Evolutionary conservation across 1,139 yeast species (phyloP).

Genomic region (Yamadazyma diospyri): DNA sequence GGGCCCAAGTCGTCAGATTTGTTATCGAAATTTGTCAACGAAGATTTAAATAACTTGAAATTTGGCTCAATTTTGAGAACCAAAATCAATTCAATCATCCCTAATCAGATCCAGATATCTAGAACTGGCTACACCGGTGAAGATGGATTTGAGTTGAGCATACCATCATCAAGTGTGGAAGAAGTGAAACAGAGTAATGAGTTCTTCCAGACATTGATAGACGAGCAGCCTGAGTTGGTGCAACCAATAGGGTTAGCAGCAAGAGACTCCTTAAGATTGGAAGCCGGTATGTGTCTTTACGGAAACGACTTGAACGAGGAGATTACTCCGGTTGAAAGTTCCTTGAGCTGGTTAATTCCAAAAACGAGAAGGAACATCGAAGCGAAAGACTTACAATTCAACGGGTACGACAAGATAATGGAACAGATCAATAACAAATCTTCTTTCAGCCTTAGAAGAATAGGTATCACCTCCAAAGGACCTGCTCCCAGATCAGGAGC

Average conservation of each 20-base stretch:
- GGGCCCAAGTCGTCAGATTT: constrained; percentile 78
- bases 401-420: constrained; percentile 71
- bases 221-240: constrained; percentile 52
- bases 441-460: constrained; percentile 59
- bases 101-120: constrained; percentile 61
- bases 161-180: constrained; percentile 51
- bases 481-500: constrained; percentile 93
- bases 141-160: constrained; percentile 92
- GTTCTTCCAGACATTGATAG: constrained; percentile 61
- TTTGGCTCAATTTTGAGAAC: constrained; percentile 62
- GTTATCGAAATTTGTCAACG: constrained; percentile 60
- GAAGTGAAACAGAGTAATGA: constrained; percentile 47
- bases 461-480: constrained; percentile 71
- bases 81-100: constrained; percentile 44
- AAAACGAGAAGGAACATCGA: constrained; percentile 62
- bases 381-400: constrained; percentile 49
- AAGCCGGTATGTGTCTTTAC: constrained; percentile 97
- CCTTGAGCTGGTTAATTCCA: constrained; percentile 85
- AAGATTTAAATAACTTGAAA: constrained; percentile 55
- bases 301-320: constrained; percentile 85
- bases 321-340: constrained; percentile 86
- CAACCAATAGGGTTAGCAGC: constrained; percentile 95
- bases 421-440: constrained; percentile 67
- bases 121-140: constrained; percentile 98
- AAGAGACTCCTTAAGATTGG: constrained; percentile 88